phyloP scores from a whole-genome alignment of 208 protist species.

The Leishmania guyanensis region DNA sequence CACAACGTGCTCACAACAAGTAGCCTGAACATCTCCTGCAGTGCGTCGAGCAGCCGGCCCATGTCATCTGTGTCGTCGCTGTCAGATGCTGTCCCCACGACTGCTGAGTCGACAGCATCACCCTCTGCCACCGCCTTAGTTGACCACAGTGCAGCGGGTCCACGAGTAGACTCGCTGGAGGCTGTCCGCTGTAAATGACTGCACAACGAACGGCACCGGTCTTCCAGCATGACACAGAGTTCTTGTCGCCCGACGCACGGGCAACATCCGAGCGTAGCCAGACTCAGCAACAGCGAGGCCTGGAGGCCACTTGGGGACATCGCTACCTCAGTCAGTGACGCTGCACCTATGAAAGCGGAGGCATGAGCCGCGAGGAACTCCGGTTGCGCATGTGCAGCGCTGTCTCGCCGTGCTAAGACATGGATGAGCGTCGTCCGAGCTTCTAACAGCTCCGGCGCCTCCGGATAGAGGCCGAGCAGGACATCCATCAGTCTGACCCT shows the following conservation, averaged over 20 bases:
- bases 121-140: neutral
- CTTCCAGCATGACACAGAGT: neutral
- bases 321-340: constrained; percentile 10
- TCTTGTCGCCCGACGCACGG: constrained; percentile 2
- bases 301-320: neutral
- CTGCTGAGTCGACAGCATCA: neutral
- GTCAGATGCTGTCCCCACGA: neutral
- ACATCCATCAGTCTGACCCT: constrained; percentile 17
- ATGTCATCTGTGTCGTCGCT: neutral
- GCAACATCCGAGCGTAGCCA: constrained; percentile 5
- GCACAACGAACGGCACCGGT: neutral
- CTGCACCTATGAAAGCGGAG: constrained; percentile 3
- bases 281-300: constrained; percentile 4
- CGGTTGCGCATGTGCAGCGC: neutral
- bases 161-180: neutral
- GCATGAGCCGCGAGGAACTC: neutral
- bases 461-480: constrained; percentile 10
- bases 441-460: constrained; percentile 10
- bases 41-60: neutral
- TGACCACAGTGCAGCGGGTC: neutral
- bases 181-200: neutral
- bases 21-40: neutral
- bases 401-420: neutral
- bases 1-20: constrained; percentile 1
- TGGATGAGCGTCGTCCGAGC: constrained; percentile 10